Evolutionary conservation across 805 yeast species (phyloP).

Genomic region (Lachancea nothofagi): DNA sequence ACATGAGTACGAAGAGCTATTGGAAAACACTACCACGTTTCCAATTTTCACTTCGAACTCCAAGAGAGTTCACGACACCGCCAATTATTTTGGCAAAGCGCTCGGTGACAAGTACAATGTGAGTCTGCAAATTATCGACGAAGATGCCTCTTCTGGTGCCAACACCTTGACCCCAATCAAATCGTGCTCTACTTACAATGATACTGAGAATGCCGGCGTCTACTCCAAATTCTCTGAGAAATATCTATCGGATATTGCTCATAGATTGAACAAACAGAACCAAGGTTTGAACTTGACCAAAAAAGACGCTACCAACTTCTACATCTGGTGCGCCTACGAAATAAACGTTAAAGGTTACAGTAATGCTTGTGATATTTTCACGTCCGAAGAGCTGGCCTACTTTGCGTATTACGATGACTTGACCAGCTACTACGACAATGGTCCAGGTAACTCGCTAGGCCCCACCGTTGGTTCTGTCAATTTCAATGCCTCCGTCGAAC

Average conservation of each 20-base stretch:
- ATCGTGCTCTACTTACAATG: conserved; percentile 39
- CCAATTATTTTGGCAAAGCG: conserved; percentile 46
- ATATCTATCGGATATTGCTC: conserved; percentile 49
- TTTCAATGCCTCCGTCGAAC: conserved; percentile 45
- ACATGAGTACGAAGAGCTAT: conserved; percentile 39
- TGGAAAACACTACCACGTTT: conserved; percentile 35
- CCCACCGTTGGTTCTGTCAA: conserved; percentile 58
- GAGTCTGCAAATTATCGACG: conserved; percentile 37
- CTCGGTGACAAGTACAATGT: conserved; percentile 22
- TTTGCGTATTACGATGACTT: conserved; percentile 59
- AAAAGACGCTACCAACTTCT: conserved; percentile 47
- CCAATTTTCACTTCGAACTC: conserved; percentile 48
- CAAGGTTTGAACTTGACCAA: conserved; percentile 49
- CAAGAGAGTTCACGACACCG: conserved; percentile 43
- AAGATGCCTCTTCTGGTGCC: conserved; percentile 41
- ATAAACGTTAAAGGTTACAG: conserved; percentile 65
- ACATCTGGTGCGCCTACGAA: conserved; percentile 73
- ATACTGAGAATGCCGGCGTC: conserved; percentile 16
- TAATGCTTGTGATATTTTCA: conserved; percentile 61
- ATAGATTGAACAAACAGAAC: conserved; percentile 51
- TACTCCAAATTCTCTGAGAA: conserved; percentile 18
- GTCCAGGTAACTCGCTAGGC: conserved; percentile 57
- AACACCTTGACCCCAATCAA: conserved; percentile 45
- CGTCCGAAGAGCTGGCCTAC: conserved; percentile 59
- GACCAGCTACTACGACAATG: conserved; percentile 52